Percentiles rank a stretch among this genome's conserved stretches.
phyloP scores from a whole-genome alignment of 1,139 yeast species.

The Hansenula sp. region DNA sequence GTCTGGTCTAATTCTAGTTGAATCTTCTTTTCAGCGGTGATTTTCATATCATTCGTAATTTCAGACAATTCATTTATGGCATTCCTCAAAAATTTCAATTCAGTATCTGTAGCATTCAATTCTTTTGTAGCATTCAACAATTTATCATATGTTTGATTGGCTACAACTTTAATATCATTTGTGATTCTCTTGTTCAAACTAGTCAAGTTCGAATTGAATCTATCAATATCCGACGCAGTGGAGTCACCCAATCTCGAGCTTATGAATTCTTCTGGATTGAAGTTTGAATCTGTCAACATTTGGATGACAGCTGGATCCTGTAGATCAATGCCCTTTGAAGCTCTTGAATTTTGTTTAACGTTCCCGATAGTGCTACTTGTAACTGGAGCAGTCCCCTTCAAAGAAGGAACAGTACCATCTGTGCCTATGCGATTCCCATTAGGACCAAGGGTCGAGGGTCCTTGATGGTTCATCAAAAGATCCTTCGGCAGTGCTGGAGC shows the following conservation, averaged over 20 bases:
- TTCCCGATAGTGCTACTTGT: background rate
- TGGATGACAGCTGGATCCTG: constrained; percentile 17
- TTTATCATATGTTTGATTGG: constrained; percentile 70
- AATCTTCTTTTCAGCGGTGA: constrained; percentile 61
- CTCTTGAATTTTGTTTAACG: background rate
- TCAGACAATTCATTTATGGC: constrained; percentile 59
- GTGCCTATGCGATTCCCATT: too few relatives aligned
- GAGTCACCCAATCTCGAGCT: constrained; percentile 56
- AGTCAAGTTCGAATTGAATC: constrained; percentile 56
- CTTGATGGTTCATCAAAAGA: constrained; percentile 5
- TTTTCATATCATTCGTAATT: constrained; percentile 62
- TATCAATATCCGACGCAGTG: constrained; percentile 70
- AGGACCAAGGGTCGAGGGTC: background rate
- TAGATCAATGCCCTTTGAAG: constrained; percentile 14
- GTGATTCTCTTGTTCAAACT: constrained; percentile 51
- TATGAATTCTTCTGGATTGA: constrained; percentile 50
- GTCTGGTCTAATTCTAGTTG: constrained; percentile 33
- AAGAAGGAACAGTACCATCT: too few relatives aligned
- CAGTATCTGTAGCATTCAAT: constrained; percentile 58
- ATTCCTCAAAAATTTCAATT: constrained; percentile 56
- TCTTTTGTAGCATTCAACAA: constrained; percentile 67
- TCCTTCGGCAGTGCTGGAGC: constrained; percentile 39
- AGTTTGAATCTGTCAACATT: constrained; percentile 31
- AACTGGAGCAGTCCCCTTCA: too few relatives aligned
- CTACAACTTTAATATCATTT: constrained; percentile 60